A percentile compares a stretch with the other conserved stretches of the same genome.
Conservation (phyloP, 2,329 filamentous ascomycete genomes). For the Cladosporium sp. region DNA sequence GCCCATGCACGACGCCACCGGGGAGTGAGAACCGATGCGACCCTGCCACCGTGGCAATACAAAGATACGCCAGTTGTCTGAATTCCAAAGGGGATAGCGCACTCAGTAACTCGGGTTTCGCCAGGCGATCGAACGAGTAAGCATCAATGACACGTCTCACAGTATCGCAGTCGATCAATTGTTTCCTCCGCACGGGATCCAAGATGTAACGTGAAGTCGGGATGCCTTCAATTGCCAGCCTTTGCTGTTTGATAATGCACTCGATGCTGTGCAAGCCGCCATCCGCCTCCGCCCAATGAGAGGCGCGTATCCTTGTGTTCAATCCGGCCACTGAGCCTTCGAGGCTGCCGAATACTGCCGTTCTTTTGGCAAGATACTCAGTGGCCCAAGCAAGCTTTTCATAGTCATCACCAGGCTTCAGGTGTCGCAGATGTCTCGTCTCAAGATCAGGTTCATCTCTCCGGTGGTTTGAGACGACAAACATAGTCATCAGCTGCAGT, state of each 20-base stretch:
- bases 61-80: not conserved
- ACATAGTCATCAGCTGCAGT: not conserved
- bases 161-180: not conserved
- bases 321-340: too few relatives aligned
- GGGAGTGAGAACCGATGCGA: too few relatives aligned
- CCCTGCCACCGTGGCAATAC: not conserved
- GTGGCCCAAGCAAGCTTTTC: not conserved
- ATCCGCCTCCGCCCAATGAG: conserved; percentile 2
- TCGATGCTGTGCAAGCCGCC: not conserved
- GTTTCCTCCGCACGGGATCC: not conserved
- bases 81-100: not conserved
- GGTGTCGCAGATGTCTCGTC: not conserved
- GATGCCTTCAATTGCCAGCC: not conserved
- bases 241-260: conserved; percentile 6
- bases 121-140: not conserved
- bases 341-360: not conserved
- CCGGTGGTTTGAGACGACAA: too few relatives aligned
- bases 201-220: not conserved
- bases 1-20: too few relatives aligned
- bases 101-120: not conserved
- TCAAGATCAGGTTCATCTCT: too few relatives aligned
- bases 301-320: too few relatives aligned
- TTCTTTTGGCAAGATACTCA: not conserved
- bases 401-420: not conserved
- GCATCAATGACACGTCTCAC: not conserved